A percentile compares a stretch with the other conserved stretches of the same genome.
Evolutionary conservation across 1,284 basidiomycete genomes (phyloP).

Genomic region (Bondarzewia mesenterica): DNA sequence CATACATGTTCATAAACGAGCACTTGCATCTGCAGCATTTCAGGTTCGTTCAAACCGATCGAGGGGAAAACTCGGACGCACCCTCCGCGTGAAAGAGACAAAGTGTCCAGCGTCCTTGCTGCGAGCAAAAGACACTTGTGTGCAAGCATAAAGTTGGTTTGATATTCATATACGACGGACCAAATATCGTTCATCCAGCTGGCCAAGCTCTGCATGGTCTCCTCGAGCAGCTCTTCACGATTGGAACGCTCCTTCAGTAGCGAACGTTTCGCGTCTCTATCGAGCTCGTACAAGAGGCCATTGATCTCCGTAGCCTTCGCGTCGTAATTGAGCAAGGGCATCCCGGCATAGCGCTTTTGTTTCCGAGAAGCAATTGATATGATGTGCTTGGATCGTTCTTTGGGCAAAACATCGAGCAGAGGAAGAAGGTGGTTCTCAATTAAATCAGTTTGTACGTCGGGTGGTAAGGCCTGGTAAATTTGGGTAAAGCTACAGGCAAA

Average conservation of each 20-base stretch:
- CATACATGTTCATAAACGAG: conserved; percentile 34
- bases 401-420: conserved; percentile 16
- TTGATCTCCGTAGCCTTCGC: conserved; percentile 46
- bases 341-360: conserved; percentile 27
- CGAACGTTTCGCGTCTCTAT: conserved; percentile 41
- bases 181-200: conserved; percentile 55
- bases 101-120: conserved; percentile 34
- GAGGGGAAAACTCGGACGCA: conserved; percentile 20
- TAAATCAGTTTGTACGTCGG: conserved; percentile 18
- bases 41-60: background rate
- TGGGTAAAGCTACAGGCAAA: conserved; percentile 5
- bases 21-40: conserved; percentile 36
- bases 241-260: conserved; percentile 43
- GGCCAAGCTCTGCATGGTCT: conserved; percentile 44
- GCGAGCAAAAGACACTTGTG: conserved; percentile 48
- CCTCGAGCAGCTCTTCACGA: conserved; percentile 42
- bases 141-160: conserved; percentile 39
- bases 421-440: conserved; percentile 23
- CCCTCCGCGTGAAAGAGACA: conserved; percentile 37
- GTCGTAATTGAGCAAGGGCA: conserved; percentile 42
- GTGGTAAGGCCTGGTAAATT: conserved; percentile 21
- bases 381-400: conserved; percentile 13
- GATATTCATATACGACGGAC: conserved; percentile 48
- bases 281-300: conserved; percentile 39
- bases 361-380: conserved; percentile 21